Evolutionary conservation across 2,329 filamentous ascomycete species (phyloP).

Genomic region (Biscogniauxia marginata): DNA sequence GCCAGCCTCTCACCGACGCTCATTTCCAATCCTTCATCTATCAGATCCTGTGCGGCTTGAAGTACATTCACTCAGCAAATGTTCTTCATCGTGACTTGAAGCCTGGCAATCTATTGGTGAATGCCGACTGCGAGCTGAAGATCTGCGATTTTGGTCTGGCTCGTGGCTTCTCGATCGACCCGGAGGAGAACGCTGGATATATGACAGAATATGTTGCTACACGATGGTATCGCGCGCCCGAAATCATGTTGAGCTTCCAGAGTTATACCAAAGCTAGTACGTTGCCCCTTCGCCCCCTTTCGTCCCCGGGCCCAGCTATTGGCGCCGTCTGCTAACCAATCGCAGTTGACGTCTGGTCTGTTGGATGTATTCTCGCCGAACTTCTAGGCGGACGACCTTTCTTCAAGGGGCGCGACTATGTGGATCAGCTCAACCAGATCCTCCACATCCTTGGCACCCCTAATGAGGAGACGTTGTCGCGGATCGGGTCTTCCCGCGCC

Average conservation of each 20-base stretch:
- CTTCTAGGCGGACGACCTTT: constrained; percentile 94
- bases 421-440: constrained; percentile 99
- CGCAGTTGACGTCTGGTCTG: constrained; percentile 96
- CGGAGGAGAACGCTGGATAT: constrained; percentile 97
- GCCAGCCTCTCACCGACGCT: constrained; percentile 93
- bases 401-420: constrained; percentile 98
- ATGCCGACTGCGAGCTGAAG: constrained; percentile 98
- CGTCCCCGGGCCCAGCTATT: not conserved
- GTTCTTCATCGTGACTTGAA: constrained; percentile 96
- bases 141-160: constrained; percentile 98
- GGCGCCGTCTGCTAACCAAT: constrained; percentile 13
- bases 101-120: constrained; percentile 94
- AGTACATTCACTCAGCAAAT: constrained; percentile 99
- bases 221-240: constrained; percentile 89
- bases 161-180: constrained; percentile 93
- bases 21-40: constrained; percentile 99
- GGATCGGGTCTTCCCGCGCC: constrained; percentile 91
- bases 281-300: constrained; percentile 42
- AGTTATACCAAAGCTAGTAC: constrained; percentile 99
- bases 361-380: constrained; percentile 96
- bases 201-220: constrained; percentile 99
- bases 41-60: constrained; percentile 96
- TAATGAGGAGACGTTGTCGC: constrained; percentile 87
- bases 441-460: constrained; percentile 96
- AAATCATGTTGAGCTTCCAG: constrained; percentile 99